Evolutionary conservation across 2,329 filamentous ascomycete genomes (phyloP), one percentile per base, ranked within the genome.

Genomic region (Talaromyces sp.): DNA sequence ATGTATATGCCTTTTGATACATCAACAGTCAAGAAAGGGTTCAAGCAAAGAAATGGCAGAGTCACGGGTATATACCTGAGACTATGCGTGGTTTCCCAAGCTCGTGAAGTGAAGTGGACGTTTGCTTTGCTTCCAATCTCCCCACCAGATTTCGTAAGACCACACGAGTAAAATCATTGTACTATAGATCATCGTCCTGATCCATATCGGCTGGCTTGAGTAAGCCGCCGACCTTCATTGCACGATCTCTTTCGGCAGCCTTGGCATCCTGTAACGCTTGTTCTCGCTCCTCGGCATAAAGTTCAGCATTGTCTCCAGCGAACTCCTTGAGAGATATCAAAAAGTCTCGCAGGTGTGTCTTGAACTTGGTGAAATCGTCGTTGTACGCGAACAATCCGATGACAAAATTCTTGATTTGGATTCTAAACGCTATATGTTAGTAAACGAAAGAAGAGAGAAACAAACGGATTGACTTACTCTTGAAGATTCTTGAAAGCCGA

Each of bases 171-270:
- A 53, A 69, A 93, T 22, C n/a, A 93, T 22, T 11, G 31, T 15
- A 91, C 97, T 93, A 97, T 72, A 85, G 76, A 70, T 94, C 91
- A 72, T 94, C 91, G 70, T 93, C 87, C 69, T 90, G 88, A 61
- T 93, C 94, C 75, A 99, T 87, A 78, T 99, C 95, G n/a, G 93
- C 95, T 59, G 95, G 96, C 84, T 99, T 98, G 74, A 99, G 84
- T 68, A 99, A 84, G 74, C 96, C 95, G 71, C 95, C 93, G 64
- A 99, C 92, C 84, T 97, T 98, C 81, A 94, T 91, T 68, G 92
- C 89, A 71, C 94, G 90, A 79, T 97, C 92, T 73, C 93, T 89
- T 77, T 99, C 96, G 25, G 92, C 91, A 58, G 90, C 89, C 77
- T 93, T 92, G 56, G 91, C 91, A 72, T 94, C 91, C 69, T 88